Evolutionary conservation across 2,329 filamentous ascomycete species (phyloP).

Genomic region (Talaromyces sp.): DNA sequence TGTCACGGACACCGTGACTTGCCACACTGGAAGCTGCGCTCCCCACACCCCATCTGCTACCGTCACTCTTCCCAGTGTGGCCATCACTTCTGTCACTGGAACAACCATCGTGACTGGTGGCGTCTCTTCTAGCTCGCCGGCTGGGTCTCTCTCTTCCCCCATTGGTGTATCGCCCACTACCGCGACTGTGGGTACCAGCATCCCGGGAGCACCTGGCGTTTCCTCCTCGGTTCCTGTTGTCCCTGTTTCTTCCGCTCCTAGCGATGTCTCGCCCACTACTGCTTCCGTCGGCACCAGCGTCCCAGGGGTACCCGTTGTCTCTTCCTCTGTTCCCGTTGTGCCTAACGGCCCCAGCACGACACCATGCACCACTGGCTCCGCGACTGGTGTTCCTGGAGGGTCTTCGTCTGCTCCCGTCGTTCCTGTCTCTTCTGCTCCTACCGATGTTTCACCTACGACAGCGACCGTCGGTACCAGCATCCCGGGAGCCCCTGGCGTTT

Average conservation of each 20-base stretch:
- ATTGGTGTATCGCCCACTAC: constrained; percentile 1
- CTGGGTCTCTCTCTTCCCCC: background rate
- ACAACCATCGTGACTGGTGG: background rate
- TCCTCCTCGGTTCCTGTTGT: background rate
- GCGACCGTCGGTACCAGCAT: background rate
- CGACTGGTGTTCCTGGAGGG: background rate
- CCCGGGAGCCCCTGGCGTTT: background rate
- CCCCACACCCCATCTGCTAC: constrained; percentile 10
- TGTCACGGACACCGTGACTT: constrained; percentile 17
- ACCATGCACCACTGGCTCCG: background rate
- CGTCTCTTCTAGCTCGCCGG: background rate
- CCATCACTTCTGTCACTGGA: background rate
- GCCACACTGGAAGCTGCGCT: constrained; percentile 13
- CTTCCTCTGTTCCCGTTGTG: background rate
- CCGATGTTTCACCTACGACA: background rate
- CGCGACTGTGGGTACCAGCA: background rate
- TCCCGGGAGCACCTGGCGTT: background rate
- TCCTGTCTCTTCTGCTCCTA: background rate
- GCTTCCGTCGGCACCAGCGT: background rate
- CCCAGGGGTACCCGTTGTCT: background rate
- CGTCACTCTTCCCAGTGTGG: background rate
- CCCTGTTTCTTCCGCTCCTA: background rate
- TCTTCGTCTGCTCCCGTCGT: background rate
- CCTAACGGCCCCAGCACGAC: background rate
- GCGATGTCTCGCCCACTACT: background rate